These are phyloP conservation scores for Alectoria sarmentosa DNA, from an alignment of 495 filamentous ascomycete species.

Conservation along the genomic window DNA sequence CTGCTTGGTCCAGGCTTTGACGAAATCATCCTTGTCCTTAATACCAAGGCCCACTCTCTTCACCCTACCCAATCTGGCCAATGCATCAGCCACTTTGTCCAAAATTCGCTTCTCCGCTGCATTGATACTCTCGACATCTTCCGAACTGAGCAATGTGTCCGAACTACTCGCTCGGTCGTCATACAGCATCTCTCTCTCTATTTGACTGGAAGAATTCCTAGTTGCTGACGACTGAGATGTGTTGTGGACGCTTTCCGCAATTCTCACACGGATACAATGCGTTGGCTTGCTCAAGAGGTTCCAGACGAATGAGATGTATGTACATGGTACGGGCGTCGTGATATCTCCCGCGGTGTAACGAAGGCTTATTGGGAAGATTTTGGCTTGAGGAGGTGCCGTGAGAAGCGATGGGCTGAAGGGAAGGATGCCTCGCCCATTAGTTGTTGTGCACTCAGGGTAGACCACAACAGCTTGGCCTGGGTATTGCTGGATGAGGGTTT, in stretches of 20 bases:
- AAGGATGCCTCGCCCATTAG: constrained; percentile 87
- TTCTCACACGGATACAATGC: constrained; percentile 82
- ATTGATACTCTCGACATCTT: constrained; percentile 37
- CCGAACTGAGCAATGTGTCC: constrained; percentile 33
- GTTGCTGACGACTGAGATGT: constrained; percentile 26
- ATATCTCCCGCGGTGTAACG: constrained; percentile 84
- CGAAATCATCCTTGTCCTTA: constrained; percentile 75
- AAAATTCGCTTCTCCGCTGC: constrained; percentile 54
- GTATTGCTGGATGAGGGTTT: constrained; percentile 54
- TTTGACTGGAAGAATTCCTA: constrained; percentile 35
- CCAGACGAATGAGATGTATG: constrained; percentile 69
- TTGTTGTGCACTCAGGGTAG: constrained; percentile 90
- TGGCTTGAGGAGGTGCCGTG: constrained; percentile 50
- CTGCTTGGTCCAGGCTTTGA: constrained; percentile 54
- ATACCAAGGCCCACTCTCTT: constrained; percentile 82
- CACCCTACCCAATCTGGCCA: constrained; percentile 85
- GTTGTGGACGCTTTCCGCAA: constrained; percentile 63
- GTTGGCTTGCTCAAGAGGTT: constrained; percentile 75
- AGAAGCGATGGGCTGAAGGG: constrained; percentile 70
- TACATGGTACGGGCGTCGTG: constrained; percentile 77
- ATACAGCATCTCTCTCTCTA: constrained; percentile 38
- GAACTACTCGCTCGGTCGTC: constrained; percentile 32
- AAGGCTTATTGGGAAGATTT: constrained; percentile 83
- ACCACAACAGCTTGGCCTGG: constrained; percentile 70
- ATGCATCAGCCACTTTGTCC: constrained; percentile 70